A percentile compares a stretch with the other conserved stretches of the same genome.
phyloP scores from a whole-genome alignment of 2,329 filamentous ascomycete genomes.

The Ciborinia camelliae region DNA sequence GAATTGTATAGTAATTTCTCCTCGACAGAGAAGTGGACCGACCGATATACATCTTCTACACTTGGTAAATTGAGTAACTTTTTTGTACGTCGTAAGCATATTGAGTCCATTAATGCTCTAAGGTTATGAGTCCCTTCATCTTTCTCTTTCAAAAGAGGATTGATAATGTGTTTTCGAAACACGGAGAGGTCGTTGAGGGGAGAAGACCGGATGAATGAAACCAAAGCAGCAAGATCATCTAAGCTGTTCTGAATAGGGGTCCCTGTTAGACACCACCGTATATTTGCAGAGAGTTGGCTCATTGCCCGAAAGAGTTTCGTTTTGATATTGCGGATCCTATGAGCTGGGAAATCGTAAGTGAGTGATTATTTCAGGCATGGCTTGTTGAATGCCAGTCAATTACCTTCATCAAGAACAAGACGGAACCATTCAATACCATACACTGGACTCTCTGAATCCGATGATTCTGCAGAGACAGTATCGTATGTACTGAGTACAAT shows the following conservation, averaged over 20 bases:
- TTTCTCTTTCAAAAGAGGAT: slow-evolving; percentile 22
- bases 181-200: slow-evolving; percentile 21
- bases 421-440: slow-evolving; percentile 43
- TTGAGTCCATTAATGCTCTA: slow-evolving; percentile 38
- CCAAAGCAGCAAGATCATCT: slow-evolving; percentile 35
- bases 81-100: slow-evolving; percentile 44
- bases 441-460: slow-evolving; percentile 31
- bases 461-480: slow-evolving; percentile 42
- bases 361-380: background rate
- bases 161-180: slow-evolving; percentile 27
- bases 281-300: slow-evolving; percentile 42
- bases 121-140: slow-evolving; percentile 35
- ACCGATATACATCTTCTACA: slow-evolving; percentile 27
- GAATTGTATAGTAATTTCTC: slow-evolving; percentile 38
- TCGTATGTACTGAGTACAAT: slow-evolving; percentile 49
- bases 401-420: slow-evolving; percentile 47
- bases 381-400: too few relatives aligned
- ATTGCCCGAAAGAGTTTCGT: slow-evolving; percentile 47
- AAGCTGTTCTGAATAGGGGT: slow-evolving; percentile 37
- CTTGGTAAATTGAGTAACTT: slow-evolving; percentile 41
- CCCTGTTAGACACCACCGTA: slow-evolving; percentile 38
- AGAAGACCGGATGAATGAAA: slow-evolving; percentile 27
- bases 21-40: slow-evolving; percentile 37
- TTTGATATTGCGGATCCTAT: slow-evolving; percentile 47
- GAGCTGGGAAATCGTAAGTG: slow-evolving; percentile 40